Percentiles rank a stretch among this genome's conserved stretches.
Evolutionary conservation across 2,329 filamentous ascomycete genomes (phyloP).

Genomic region (Lasiodiplodia gonubiensis): DNA sequence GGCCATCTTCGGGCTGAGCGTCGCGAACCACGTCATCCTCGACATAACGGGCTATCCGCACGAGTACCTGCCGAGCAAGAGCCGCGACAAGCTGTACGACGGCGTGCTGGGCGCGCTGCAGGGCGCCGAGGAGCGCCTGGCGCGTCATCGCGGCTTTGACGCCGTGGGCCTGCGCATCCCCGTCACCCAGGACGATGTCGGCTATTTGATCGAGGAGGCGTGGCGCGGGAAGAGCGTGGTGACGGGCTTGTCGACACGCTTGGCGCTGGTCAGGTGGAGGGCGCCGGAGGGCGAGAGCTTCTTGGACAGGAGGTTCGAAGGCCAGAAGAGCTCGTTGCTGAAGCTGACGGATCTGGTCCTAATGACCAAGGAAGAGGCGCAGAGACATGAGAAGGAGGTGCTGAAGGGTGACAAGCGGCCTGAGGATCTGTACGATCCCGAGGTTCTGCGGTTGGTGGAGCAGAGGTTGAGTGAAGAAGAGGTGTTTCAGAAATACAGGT

Average conservation of each 20-base stretch:
- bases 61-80: constrained; percentile 81
- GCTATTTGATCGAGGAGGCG: constrained; percentile 88
- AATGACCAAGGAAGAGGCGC: constrained; percentile 91
- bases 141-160: constrained; percentile 59
- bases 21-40: constrained; percentile 91
- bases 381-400: constrained; percentile 78
- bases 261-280: constrained; percentile 82
- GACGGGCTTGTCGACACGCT: constrained; percentile 78
- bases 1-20: constrained; percentile 88
- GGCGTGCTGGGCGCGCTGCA: constrained; percentile 78
- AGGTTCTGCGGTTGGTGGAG: constrained; percentile 71
- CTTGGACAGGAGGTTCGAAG: constrained; percentile 69
- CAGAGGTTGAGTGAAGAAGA: constrained; percentile 70
- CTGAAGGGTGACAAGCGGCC: constrained; percentile 70
- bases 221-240: constrained; percentile 82
- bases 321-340: constrained; percentile 78
- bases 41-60: constrained; percentile 81
- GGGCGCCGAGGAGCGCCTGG: constrained; percentile 77
- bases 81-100: constrained; percentile 90
- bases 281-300: constrained; percentile 63
- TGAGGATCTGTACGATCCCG: constrained; percentile 75
- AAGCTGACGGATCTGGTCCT: constrained; percentile 76
- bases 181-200: constrained; percentile 78
- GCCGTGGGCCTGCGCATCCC: constrained; percentile 78
- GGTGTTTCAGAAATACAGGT: constrained; percentile 56